Evolutionary conservation across 2,329 filamentous ascomycete species (phyloP), one percentile per base, ranked within the genome.

Genomic region (Fusarium odoratissimum): DNA sequence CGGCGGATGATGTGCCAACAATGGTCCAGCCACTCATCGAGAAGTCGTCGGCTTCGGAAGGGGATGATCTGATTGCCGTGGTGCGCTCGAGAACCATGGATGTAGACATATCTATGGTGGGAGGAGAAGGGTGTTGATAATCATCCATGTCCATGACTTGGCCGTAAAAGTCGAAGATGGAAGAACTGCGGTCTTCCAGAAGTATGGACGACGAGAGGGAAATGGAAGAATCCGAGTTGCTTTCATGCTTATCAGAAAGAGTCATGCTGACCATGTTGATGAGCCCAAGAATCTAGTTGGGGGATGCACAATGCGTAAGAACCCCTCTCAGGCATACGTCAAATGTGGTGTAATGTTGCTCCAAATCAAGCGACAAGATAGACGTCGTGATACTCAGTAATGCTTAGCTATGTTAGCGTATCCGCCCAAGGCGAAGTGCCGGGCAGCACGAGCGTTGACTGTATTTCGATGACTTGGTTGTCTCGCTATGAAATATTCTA

Each of bases 21-120:
- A 55, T 64, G n/a, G 70, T 71, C 70, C 71, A 71, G 37, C 54
- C 71, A 48, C 54, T 54, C 35, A 69, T 60, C 21, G 59, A 67
- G 31, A 66, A 62, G n/a, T 66, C 58, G 35, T 72, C 58, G 37
- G 46, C 59, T 35, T 73, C 45, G 23, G 38, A 30, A 11, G 49
- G 45, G 14, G 35, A 40, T 21, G 48, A 55, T 41, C 42, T 48
- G 35, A 71, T 30, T 19, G 66, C 48, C 25, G 69, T 23, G 23
- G 66, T 59, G 40, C 48, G 31, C 25, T 73, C 71, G 23, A 69
- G 56, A 9, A 60, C 37, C 40, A 63, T 61, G n/a, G 67, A 68
- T 31, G 61, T 49, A 16, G 60, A 58, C 25, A 67, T 57, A 23
- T 57, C 54, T n/a, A 68, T 55, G n/a, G 48, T 41, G 16, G 64